Conservation (phyloP, 2,329 filamentous ascomycete genomes). For the Thielaviopsis populi region DNA sequence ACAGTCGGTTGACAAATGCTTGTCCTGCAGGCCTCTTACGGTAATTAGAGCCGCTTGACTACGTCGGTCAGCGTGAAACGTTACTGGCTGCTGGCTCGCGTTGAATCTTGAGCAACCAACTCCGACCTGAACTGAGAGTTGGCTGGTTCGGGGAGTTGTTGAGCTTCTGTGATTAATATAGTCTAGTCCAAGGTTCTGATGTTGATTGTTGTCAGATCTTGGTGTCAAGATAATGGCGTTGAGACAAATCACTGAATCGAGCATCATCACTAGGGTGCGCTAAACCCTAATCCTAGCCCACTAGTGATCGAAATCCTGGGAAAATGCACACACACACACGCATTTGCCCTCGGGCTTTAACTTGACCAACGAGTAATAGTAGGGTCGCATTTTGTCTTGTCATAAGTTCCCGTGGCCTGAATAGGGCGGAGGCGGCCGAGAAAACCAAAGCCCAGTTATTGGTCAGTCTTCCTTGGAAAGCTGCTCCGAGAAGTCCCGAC, state of each 20-base stretch:
- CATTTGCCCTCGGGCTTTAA: not conserved
- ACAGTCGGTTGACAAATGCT: not conserved
- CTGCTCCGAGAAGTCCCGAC: not conserved
- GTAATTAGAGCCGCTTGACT: not conserved
- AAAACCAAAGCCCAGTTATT: not conserved
- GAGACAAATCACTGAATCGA: not conserved
- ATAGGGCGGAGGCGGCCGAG: not conserved
- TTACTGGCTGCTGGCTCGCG: not conserved
- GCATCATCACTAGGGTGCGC: not conserved
- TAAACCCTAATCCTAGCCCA: not conserved
- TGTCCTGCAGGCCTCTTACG: not conserved
- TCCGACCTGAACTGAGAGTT: too few species aligned
- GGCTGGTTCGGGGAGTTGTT: not conserved
- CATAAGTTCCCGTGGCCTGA: slow-evolving; percentile 1
- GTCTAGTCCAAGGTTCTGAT: not conserved
- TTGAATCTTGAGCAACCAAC: not conserved
- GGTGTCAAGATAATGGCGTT: not conserved
- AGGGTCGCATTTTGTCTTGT: not conserved
- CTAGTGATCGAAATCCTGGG: not conserved
- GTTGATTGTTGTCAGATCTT: not conserved
- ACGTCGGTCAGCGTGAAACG: not conserved
- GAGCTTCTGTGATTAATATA: not conserved
- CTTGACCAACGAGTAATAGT: not conserved
- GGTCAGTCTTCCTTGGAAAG: not conserved
- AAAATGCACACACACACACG: not conserved